Evolutionary conservation across 768 basidiomycete genomes (phyloP), one percentile per base, ranked within the genome.

Genomic region (Tylopilus sp.): DNA sequence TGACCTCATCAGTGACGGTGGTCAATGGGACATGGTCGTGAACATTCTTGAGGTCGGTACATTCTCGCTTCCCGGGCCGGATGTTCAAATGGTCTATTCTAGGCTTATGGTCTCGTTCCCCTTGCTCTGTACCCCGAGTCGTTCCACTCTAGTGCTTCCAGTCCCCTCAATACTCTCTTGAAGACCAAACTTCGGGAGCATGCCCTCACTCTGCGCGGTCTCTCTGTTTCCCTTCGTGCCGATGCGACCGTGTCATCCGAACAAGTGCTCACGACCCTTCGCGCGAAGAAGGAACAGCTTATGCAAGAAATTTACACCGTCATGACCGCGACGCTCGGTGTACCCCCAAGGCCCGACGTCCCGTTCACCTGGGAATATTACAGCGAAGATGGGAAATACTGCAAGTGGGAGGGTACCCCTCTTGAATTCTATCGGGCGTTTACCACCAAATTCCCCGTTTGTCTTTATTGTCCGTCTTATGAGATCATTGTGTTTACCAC

Each of bases 121-220:
- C 89, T 92, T 64, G 54, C 82, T 0, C 49, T 91, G 33, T 93
- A 84, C 69, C 92, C 93, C 21, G 91, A 98, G 70, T 89, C 90
- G 0, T 82, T 77, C 49, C 88, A 92, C 64, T 95, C 92, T 1
- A 84, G 86, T 21, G 75, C 83, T 48, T 87, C 92, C 4, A 63
- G 74, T 16, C 82, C 86, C 5, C 71, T 98, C 56, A 89, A 97
- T 70, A 67, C 70, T 7, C 78, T 98, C 45, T 76, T 98, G 55
- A 93, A 92, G 73, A 83, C 85, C 56, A 95, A 95, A 74, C 84
- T 98, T 34, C 85, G 96, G 56, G 94, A 98, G 72, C 87, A 93
- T 68, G 86, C 89, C 6, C 78, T 97, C 45, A 82, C 86, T 56
- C 83, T 98, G 29, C 88, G 96, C 26, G 67, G 71, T 12, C 77